Conservation (phyloP, 257 asterid genomes). For the Lavandula angustifolia region DNA sequence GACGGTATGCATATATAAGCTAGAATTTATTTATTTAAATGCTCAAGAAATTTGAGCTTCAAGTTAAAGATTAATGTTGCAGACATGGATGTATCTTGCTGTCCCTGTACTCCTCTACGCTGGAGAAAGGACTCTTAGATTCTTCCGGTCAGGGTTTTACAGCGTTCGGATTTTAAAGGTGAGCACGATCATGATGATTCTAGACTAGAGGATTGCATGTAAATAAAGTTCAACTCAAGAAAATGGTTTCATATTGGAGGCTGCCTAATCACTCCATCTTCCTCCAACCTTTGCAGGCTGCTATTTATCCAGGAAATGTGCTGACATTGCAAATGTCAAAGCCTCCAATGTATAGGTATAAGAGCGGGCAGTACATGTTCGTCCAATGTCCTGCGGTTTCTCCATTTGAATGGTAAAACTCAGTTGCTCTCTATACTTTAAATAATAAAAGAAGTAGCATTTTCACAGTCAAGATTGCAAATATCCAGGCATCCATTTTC, state of each 20-base stretch:
- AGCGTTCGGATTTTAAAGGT: constrained; percentile 80
- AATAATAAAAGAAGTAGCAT: background rate
- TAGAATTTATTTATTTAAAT: background rate
- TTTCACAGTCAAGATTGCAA: constrained; percentile 15
- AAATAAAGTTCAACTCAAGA: background rate
- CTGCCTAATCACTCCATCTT: background rate
- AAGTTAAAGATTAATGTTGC: constrained; percentile 1
- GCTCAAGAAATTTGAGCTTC: background rate
- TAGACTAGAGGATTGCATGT: background rate
- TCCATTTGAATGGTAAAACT: constrained; percentile 84
- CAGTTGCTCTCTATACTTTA: background rate
- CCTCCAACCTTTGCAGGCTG: constrained; percentile 55
- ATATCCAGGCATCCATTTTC: constrained; percentile 91
- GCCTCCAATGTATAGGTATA: constrained; percentile 74
- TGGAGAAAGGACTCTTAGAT: constrained; percentile 86
- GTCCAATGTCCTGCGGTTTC: constrained; percentile 97
- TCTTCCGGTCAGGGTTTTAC: constrained; percentile 74
- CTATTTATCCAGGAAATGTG: constrained; percentile 92
- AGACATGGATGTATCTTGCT: constrained; percentile 98
- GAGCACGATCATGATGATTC: constrained; percentile 22
- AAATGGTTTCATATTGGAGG: background rate
- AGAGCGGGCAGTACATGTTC: constrained; percentile 97
- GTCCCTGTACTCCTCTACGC: constrained; percentile 88
- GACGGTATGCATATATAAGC: constrained; percentile 57
- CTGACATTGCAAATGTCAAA: constrained; percentile 90